phyloP scores from a whole-genome alignment of 139 green algal genomes.

The Volvox reticuliferus region DNA sequence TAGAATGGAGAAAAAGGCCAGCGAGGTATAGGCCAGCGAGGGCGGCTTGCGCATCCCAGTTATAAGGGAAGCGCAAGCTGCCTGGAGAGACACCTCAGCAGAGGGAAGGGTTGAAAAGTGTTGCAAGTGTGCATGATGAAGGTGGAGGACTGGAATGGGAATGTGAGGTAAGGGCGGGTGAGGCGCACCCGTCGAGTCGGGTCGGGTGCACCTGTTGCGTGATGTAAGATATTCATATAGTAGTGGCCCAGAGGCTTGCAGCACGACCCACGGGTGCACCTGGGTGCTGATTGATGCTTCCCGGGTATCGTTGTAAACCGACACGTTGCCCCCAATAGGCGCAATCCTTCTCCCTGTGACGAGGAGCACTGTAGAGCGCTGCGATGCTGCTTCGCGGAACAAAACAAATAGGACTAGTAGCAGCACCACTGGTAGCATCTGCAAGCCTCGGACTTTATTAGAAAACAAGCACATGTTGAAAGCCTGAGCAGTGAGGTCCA shows the following conservation, averaged over 20 bases:
- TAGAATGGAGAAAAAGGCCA: not conserved
- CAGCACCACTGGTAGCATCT: not conserved
- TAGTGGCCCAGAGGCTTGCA: not conserved
- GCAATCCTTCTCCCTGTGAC: not conserved
- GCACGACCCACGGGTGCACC: not conserved
- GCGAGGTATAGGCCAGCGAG: too few relatives aligned
- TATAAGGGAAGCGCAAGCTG: not conserved
- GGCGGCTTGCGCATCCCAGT: too few relatives aligned
- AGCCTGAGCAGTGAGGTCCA: too few relatives aligned
- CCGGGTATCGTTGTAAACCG: not conserved
- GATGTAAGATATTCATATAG: not conserved
- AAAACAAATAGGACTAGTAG: not conserved
- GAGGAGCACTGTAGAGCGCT: not conserved
- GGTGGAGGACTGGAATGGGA: not conserved
- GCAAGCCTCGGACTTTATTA: not conserved
- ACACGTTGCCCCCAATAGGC: not conserved
- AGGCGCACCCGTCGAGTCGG: not conserved
- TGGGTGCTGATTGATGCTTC: constrained; percentile 3
- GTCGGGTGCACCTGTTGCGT: not conserved
- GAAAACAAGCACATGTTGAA: too few relatives aligned
- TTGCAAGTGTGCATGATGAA: not conserved
- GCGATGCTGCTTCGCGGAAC: not conserved
- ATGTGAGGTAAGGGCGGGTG: not conserved
- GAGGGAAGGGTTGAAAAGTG: too few relatives aligned
- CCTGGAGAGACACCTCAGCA: not conserved